These are phyloP conservation scores for Thalassiosira exigua DNA, from an alignment of 352 stramenopile species.

Conservation along the genomic window DNA sequence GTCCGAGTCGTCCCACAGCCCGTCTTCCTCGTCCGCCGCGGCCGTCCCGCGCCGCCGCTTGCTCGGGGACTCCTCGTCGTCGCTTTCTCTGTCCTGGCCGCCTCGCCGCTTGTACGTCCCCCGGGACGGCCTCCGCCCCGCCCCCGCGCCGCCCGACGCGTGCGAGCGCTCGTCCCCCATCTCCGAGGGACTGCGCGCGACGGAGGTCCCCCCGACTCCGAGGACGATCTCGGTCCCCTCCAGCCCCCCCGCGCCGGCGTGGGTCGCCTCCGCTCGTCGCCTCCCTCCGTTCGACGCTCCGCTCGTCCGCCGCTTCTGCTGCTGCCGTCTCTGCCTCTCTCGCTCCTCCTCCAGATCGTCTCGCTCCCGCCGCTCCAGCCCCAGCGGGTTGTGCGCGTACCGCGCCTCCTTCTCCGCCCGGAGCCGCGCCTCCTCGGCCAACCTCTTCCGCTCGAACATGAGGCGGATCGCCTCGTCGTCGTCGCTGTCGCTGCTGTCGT, in stretches of 20 bases:
- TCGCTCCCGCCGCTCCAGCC: constrained; percentile 20
- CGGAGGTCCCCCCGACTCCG: not conserved
- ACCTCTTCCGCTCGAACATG: not conserved
- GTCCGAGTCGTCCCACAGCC: constrained; percentile 32
- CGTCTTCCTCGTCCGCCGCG: constrained; percentile 26
- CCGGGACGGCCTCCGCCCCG: constrained; percentile 10
- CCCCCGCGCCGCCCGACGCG: not conserved
- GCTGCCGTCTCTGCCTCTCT: not conserved
- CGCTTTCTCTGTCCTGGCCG: not conserved
- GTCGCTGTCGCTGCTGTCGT: constrained; percentile 17
- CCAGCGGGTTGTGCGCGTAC: constrained; percentile 28
- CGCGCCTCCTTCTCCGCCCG: constrained; percentile 2
- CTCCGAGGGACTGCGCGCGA: constrained; percentile 37
- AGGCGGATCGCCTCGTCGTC: not conserved
- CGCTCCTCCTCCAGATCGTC: constrained; percentile 16
- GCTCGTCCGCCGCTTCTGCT: not conserved
- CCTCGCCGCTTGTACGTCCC: constrained; percentile 20
- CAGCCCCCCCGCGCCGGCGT: constrained; percentile 22
- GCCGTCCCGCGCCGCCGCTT: constrained; percentile 3
- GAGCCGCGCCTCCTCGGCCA: constrained; percentile 1
- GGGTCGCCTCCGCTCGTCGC: too few species aligned
- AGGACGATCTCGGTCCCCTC: constrained; percentile 37
- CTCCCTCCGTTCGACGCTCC: too few species aligned
- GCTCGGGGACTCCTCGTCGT: constrained; percentile 19
- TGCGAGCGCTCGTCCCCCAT: constrained; percentile 17